Evolutionary conservation across 306 rosid species (phyloP), one percentile per base, ranked within the genome.

Genomic region (Leucaena leucocephala): DNA sequence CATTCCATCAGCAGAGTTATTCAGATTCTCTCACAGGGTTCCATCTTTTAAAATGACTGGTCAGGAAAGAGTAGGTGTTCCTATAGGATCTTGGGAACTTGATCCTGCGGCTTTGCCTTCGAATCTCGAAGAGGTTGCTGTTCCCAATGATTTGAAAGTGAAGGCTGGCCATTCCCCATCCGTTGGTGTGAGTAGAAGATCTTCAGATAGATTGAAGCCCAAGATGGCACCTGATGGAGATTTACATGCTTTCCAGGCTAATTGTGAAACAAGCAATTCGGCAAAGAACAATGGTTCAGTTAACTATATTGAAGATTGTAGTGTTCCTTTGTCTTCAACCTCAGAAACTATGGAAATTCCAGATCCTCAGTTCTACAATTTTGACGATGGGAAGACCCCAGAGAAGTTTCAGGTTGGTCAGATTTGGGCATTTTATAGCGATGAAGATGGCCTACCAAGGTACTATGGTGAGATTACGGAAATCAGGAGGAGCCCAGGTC

Each of bases 391-490:
- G 49, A 90, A 82, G 78, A 84, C 92, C 34, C 42, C 5, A 70
- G 92, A 81, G 34, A 93, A 86, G 85, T 90, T 93, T 82, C 84
- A 76, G 78, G 27, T 76, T 58, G 93, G 92, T 86, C 97, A 95
- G 83, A 80, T 95, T 61, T 95, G 99, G 99, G 97, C 99, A 36
- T 74, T 95, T 74, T 95, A 95, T 75, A 87, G 98, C 35, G 92
- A 91, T 63, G 98, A 93, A 78, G 99, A 95, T 88, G 96, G 89
- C 76, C 78, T 93, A 86, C 99, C 99, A 35, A 95, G 82, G 81
- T 90, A 90, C 82, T 95, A 93, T 75, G 96, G 93, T 79, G 83
- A 39, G 78, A 84, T 95, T 70, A 82, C 45, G 42, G 83, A 74
- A 84, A 65, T 91, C 62, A 76, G 27, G 50, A 57, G 58, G 17